Evolutionary conservation across 192 early-diverging fungal species (phyloP), one percentile per base, ranked within the genome.

Genomic region (Pilaira anomala): DNA sequence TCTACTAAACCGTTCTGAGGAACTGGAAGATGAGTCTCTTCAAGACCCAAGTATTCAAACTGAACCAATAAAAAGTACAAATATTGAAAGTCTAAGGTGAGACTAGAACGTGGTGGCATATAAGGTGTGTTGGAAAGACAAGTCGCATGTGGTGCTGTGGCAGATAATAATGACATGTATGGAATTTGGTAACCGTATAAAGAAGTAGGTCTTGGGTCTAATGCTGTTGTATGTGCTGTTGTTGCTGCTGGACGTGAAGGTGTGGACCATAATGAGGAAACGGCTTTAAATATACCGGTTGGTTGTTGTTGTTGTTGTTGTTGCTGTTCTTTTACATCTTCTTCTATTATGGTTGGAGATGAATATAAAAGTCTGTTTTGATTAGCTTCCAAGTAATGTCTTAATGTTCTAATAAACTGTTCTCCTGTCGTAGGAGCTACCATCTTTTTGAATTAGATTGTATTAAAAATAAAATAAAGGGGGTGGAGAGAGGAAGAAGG

Each of bases 341-440:
- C 56, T 42, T 58, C 39, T 24, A 58, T 58, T 13, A 42, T 58
- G 18, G 19, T 14, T 12, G 33, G 12, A 25, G 49, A 25, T 46
- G 26, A 44, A 13, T 44, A 19, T 4, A 73, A 54, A n/a, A 84
- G 65, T n/a, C 70, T 63, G 26, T 69, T 58, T 51, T 81, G 76
- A 61, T 84, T 84, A 6, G 76, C 56, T 48, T 78, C 80, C 21
- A 84, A 55, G 48, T 81, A 81, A 33, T 84, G 82, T 24, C 78
- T 69, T 12, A 84, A 60, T 12, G 78, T 84, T 62, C 82, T 78
- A 55, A 84, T 66, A 65, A 76, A 84, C 62, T 78, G 74, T 53
- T 84, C 82, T 62, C 78, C 76, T 42, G 70, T 48, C 49, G 80
- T 63, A 25, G 56, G 33, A 18, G 68, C 28, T 24, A 26, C 22